Evolutionary conservation across 192 early-diverging fungal species (phyloP), one percentile per base, ranked within the genome.

Genomic region (Rhizophagus clarus): DNA sequence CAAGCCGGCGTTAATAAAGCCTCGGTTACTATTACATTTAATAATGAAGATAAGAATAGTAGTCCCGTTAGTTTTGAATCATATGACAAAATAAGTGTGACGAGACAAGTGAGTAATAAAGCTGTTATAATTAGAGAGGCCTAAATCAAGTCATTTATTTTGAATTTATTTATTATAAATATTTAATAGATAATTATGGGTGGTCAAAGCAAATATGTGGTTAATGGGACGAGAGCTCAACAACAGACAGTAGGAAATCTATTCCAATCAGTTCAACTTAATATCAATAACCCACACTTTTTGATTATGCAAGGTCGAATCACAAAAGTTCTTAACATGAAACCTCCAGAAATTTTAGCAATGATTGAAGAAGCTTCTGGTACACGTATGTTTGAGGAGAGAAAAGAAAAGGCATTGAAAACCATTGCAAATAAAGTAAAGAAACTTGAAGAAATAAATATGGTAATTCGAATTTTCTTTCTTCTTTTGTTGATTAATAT

Each of bases 241-340:
- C 95, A 97, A 79, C 93, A 97, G 76, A 91, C 92, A 22, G 96
- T 99, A 2, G 91, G 92, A 70, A 96, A 91, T 79, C 84, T 99
- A 73, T 96, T 99, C 64, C 97, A 99, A 79, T 98, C 97, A 17
- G 97, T 99, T 6, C 95, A 96, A 83, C 93, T 99, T 37, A 99
- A 97, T 84, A 95, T 99, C 86, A 97, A 99, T 88, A 98, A 99
- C 81, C 98, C 98, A 20, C 97, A 99, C 84, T 99, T 99, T 83
- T 83, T 99, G 72, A 99, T 99, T 78, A 98, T 98, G 97, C 98
- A 99, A 87, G 98, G 97, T 49, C 86, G 92, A 68, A 99, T 99
- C 77, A 99, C 97, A n/a, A 96, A 99, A 79, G 97, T 99, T 12
- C 89, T 99, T n/a, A 99, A 98, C 82, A 99, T 99, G 98, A 97